Evolutionary conservation across 257 asterid species (phyloP).

Genomic region (Penstemon eatonii): DNA sequence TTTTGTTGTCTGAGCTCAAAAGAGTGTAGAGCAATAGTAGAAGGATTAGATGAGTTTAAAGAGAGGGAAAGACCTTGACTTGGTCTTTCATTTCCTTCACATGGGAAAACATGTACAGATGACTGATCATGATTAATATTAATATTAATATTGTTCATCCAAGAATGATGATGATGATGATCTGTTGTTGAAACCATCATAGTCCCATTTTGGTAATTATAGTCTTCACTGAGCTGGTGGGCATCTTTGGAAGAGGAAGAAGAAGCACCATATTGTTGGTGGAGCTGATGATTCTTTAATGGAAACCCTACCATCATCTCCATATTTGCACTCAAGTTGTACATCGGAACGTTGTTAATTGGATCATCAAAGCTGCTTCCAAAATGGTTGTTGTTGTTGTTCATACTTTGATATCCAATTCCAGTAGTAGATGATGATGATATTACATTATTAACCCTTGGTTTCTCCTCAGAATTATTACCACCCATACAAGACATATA

Average conservation of each 20-base stretch:
- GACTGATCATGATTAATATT: slow-evolving; percentile 37
- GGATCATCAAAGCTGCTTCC: slow-evolving; percentile 29
- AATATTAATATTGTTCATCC: neutral
- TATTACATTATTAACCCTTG: slow-evolving; percentile 33
- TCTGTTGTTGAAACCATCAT: slow-evolving; percentile 14
- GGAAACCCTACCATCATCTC: slow-evolving; percentile 78
- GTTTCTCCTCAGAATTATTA: slow-evolving; percentile 36
- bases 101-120: slow-evolving; percentile 57
- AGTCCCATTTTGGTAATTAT: neutral
- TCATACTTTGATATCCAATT: slow-evolving; percentile 37
- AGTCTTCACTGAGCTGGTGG: neutral
- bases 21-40: slow-evolving; percentile 57
- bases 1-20: slow-evolving; percentile 54
- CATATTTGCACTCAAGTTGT: slow-evolving; percentile 50
- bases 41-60: slow-evolving; percentile 60
- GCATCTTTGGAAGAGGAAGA: slow-evolving; percentile 38
- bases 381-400: slow-evolving; percentile 39
- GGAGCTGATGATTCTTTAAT: slow-evolving; percentile 36
- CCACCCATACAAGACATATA: slow-evolving; percentile 16
- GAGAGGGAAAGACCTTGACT: slow-evolving; percentile 90
- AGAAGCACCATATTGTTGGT: slow-evolving; percentile 13
- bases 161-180: neutral
- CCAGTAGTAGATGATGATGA: slow-evolving; percentile 32
- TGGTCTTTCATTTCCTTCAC: slow-evolving; percentile 79
- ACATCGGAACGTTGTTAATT: slow-evolving; percentile 48